These are phyloP conservation scores for Coemansia brasiliensis DNA, from an alignment of 192 early-diverging fungal species.

Conservation along the genomic window DNA sequence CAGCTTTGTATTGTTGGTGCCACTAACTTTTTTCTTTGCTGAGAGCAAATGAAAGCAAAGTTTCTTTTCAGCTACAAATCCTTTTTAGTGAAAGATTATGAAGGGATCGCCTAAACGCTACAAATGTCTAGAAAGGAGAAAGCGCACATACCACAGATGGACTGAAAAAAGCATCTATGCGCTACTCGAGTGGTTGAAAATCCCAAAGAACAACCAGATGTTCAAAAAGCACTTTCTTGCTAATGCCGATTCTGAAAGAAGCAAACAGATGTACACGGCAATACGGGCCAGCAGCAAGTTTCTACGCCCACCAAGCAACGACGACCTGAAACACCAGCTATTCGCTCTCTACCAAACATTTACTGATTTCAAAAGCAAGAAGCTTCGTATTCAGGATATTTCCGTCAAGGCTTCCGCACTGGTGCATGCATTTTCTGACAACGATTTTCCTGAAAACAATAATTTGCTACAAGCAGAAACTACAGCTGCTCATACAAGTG, in stretches of 20 bases:
- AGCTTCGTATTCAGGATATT: not conserved
- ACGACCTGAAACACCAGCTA: not conserved
- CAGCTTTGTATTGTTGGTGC: no score
- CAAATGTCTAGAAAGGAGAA: no score
- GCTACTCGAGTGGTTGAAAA: not conserved
- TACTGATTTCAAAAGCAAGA: not conserved
- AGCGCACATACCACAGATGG: not conserved
- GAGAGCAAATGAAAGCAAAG: no score
- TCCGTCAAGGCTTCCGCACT: not conserved
- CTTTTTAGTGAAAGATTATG: not conserved
- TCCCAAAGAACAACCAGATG: not conserved
- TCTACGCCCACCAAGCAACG: not conserved
- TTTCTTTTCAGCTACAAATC: no score
- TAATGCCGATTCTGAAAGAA: not conserved
- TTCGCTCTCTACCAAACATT: not conserved
- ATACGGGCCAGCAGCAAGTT: conserved; percentile 1
- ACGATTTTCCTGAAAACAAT: not conserved
- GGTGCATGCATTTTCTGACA: conserved; percentile 2
- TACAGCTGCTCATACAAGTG: no score
- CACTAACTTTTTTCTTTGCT: no score
- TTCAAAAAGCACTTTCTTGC: not conserved
- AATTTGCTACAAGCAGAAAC: no score
- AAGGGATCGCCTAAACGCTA: no score
- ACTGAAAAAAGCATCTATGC: not conserved
- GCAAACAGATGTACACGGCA: not conserved